Percentiles rank a stretch among this genome's conserved stretches.
These are phyloP conservation scores for Mycena alexandri DNA, from an alignment of 768 basidiomycete species.

Conservation along the genomic window DNA sequence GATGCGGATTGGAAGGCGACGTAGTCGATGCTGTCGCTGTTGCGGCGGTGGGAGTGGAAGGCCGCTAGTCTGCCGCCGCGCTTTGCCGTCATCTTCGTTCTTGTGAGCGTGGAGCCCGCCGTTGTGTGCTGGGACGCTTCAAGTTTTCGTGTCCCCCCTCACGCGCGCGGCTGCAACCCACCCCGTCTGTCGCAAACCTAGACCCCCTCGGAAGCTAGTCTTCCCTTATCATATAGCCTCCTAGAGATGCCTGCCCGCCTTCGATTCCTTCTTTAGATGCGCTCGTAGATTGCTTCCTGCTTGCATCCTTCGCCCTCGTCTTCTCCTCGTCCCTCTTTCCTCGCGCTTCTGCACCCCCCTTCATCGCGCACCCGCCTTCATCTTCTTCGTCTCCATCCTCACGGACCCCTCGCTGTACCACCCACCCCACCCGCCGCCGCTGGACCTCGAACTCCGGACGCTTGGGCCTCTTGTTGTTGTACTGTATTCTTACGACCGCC, in stretches of 20 bases:
- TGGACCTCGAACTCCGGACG: conserved; percentile 6
- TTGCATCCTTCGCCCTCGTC: not conserved
- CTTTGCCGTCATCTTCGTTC: no score
- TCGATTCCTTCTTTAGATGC: conserved; percentile 10
- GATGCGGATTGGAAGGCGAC: conserved; percentile 35
- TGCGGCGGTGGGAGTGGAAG: not conserved
- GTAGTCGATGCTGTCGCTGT: not conserved
- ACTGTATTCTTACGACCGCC: conserved; percentile 6
- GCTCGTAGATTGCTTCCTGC: not conserved
- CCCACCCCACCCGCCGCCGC: no score
- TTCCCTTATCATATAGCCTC: no score
- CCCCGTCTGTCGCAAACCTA: no score
- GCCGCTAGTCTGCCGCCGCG: not conserved
- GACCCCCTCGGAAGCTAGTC: no score
- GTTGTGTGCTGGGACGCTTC: conserved; percentile 13
- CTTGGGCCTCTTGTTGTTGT: conserved; percentile 29
- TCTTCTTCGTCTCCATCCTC: not conserved
- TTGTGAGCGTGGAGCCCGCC: no score
- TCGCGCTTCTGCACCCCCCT: not conserved
- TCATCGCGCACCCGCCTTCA: not conserved
- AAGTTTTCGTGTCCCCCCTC: not conserved
- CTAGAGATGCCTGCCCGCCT: no score
- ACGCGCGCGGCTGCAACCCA: not conserved
- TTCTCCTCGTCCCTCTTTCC: not conserved
- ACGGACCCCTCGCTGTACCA: not conserved